Evolutionary conservation across 2,329 filamentous ascomycete genomes (phyloP), one percentile per base, ranked within the genome.

Genomic region (Epichloe elymi): DNA sequence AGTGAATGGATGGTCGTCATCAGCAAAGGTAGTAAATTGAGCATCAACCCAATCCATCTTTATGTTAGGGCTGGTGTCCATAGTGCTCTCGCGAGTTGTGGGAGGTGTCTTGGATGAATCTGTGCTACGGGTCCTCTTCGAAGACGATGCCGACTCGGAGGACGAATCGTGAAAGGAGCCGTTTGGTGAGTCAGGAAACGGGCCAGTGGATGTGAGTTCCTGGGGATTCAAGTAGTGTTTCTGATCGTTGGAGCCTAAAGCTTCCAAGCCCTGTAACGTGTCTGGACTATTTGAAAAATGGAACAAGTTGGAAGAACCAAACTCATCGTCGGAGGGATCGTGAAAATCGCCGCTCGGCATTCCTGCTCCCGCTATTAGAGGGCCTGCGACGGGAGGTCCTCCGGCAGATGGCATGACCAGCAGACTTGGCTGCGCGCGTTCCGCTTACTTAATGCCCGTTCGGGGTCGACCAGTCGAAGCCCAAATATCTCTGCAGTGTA

Each of bases 121-220:
- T 2, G 70, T 71, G 55, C 71, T 74, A 15, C 67, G 66, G 37
- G 73, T 69, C 51, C 70, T 66, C 60, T 75, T 75, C 35, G 72
- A 61, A 30, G 65, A 75, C 39, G 68, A 69, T 12, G 72, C 72
- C 8, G 75, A 77, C 54, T 77, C 74, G 48, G 74, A 77, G 4
- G 73, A 73, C 3, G 73, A 75, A 58, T 77, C 74, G 52, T 68
- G 69, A 48, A 70, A 73, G 11, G 67, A 70, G 48, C 63, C 68
- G 61, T 64, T 66, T 44, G 68, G 67, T 38, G 68, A 71, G 54
- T 68, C 66, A 48, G 67, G 69, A 44, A 69, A 68, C n/a, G 69
- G 67, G 15, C 66, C 67, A 19, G 62, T 57, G 15, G 63, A 58
- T 17, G 67, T 58, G 40, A 67, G 59, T 39, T 67, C 62, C 52